Evolutionary conservation across 1,284 basidiomycete genomes (phyloP), one percentile per base, ranked within the genome.

Genomic region (Erythrobasidium hasegawianum): DNA sequence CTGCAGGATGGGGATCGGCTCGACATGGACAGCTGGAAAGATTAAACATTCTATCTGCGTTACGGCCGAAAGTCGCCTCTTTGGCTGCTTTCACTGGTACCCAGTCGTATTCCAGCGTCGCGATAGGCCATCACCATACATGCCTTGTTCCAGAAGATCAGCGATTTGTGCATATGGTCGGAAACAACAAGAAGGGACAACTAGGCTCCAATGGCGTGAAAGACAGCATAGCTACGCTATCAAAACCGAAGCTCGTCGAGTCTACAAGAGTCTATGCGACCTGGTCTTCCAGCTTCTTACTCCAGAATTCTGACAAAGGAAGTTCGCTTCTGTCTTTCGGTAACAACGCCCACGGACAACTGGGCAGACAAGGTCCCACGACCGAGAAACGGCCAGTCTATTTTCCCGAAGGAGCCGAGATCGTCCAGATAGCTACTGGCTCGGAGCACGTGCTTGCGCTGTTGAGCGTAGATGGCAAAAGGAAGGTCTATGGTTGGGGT

Each of bases 391-490:
- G 24, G 11, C 24, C 13, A 29, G 53, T 57, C 5, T 26, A 43
- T 24, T 39, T 47, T 50, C 54, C 14, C 26, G 27, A 14, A 18
- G 18, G 24, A n/a, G 24, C 8, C 11, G 38, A 65, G 13, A 68
- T 81, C n/a, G 62, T 71, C 27, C 68, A 73, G n/a, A 68, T 85
- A 22, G 79, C 78, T 0, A 87, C 87, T 64, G 91, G 91, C 5
- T 89, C 88, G 71, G 91, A 95, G 75, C 91, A 95, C 76, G 81
- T 89, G 2, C 77, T 94, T 1, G 78, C 80, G 7, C 71, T 82
- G 14, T 64, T 80, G 11, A 65, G 71, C 24, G 67, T 57, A 43
- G 56, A 49, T 16, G 29, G 8, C 22, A 26, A 45, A 45, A 53
- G 40, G 64, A 24, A 68, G 68, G 82, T 92, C 0, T 88, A 84